A percentile compares a stretch with the other conserved stretches of the same genome.
Conservation (phyloP, 2,329 filamentous ascomycete genomes). For the Pestalotiopsis sp. region DNA sequence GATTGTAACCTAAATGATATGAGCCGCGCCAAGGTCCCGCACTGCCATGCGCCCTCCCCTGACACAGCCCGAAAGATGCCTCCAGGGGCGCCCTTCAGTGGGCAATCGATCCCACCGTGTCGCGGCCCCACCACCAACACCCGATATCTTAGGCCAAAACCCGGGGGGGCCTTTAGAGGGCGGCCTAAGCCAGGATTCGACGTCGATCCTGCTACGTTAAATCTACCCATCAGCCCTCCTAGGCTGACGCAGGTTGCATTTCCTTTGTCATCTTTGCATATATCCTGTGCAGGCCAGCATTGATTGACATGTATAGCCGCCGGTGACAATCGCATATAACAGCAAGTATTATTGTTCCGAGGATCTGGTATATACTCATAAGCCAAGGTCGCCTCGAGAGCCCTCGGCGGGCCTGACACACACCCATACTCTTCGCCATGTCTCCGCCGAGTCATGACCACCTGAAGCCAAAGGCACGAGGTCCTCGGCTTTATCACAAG, state of each 20-base stretch:
- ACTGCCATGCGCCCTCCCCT: not conserved
- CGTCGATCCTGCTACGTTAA: not conserved
- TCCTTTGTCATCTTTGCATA: not conserved
- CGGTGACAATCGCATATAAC: not conserved
- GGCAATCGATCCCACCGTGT: not conserved
- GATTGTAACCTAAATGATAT: not conserved
- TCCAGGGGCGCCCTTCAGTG: not conserved
- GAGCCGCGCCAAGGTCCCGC: not conserved
- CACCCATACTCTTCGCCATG: not conserved
- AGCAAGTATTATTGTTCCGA: not conserved
- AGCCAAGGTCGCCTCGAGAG: not conserved
- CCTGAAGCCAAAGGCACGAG: conserved; percentile 8
- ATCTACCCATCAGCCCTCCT: not conserved
- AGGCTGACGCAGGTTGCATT: not conserved
- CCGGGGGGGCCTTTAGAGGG: not conserved
- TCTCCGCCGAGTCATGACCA: not conserved
- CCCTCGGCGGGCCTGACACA: not conserved
- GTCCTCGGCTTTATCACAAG: conserved; percentile 33
- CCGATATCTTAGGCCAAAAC: not conserved
- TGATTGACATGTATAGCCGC: not conserved
- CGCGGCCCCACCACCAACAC: not conserved
- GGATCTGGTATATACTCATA: not conserved
- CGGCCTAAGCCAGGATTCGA: not conserved
- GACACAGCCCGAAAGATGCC: not conserved
- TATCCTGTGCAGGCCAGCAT: not conserved